Percentiles rank a stretch among this genome's conserved stretches.
These are phyloP conservation scores for Boletus semigastroideus DNA, from an alignment of 1,284 basidiomycete genomes.

Conservation along the genomic window DNA sequence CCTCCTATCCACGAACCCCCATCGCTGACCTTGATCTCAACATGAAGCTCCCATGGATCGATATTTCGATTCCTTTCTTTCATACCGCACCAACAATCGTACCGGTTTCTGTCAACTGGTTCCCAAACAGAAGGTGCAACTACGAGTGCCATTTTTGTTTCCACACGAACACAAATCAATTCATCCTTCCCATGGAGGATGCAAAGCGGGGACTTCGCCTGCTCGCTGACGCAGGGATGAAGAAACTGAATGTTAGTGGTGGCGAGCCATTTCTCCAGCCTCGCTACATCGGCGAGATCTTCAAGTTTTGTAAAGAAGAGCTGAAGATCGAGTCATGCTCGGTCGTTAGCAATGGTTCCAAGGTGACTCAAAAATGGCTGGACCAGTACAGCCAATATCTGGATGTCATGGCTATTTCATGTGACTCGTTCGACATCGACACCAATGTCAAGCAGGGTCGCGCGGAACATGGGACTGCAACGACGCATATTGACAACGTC, in stretches of 20 bases:
- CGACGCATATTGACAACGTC: conserved; percentile 31
- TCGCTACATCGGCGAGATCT: conserved; percentile 37
- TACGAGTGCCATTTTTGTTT: conserved; percentile 40
- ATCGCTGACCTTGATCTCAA: not conserved
- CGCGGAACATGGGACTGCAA: conserved; percentile 26
- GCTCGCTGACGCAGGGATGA: conserved; percentile 38
- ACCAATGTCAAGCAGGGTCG: conserved; percentile 36
- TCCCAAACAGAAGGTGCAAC: conserved; percentile 29
- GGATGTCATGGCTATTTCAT: conserved; percentile 40
- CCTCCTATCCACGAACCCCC: not conserved
- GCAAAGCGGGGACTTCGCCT: conserved; percentile 36
- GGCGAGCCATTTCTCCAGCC: conserved; percentile 41
- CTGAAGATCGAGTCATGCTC: conserved; percentile 36
- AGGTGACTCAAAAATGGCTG: conserved; percentile 40
- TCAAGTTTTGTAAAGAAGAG: conserved; percentile 41
- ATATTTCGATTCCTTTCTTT: conserved; percentile 20
- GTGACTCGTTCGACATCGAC: conserved; percentile 39
- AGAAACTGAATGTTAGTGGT: conserved; percentile 41
- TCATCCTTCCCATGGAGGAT: conserved; percentile 35
- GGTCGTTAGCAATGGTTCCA: conserved; percentile 39
- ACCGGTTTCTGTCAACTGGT: conserved; percentile 23
- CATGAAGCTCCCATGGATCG: conserved; percentile 25
- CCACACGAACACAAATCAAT: conserved; percentile 35
- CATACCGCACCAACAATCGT: conserved; percentile 1
- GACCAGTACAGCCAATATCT: conserved; percentile 37